Evolutionary conservation across 352 stramenopile species (phyloP).

Genomic region (Nothophytophthora sp.): DNA sequence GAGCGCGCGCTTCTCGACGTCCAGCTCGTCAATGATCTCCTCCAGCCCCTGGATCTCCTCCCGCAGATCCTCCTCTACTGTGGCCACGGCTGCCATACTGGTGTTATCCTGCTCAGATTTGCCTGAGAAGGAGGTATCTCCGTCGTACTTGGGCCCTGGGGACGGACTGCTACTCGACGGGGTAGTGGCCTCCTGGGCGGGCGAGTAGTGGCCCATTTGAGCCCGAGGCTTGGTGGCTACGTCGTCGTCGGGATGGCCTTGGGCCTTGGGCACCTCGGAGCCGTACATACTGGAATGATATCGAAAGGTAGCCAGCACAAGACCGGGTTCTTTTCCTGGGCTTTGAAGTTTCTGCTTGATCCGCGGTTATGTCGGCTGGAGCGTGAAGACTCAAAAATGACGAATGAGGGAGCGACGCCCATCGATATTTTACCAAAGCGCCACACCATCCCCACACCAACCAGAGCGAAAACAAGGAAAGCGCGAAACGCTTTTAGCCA

Average conservation of each 20-base stretch:
- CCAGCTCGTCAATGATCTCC: constrained; percentile 37
- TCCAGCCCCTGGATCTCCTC: constrained; percentile 50
- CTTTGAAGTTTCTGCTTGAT: not conserved
- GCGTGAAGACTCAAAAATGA: no score
- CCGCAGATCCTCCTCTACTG: constrained; percentile 18
- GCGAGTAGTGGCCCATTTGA: not conserved
- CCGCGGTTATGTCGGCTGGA: not conserved
- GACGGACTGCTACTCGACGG: no score
- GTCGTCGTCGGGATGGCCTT: no score
- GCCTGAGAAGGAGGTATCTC: not conserved
- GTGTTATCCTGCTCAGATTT: not conserved
- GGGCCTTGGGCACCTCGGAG: not conserved
- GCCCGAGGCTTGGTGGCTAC: not conserved
- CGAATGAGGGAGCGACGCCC: no score
- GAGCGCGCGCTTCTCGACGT: constrained; percentile 50
- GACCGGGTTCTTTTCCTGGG: not conserved
- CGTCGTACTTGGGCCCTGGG: not conserved
- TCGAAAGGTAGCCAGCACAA: not conserved
- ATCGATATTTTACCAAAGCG: no score
- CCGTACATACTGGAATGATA: not conserved
- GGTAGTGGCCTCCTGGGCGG: no score
- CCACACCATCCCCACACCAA: no score
- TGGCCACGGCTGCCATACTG: not conserved
- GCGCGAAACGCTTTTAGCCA: not conserved
- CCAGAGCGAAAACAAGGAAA: not conserved